Evolutionary conservation across 2,329 filamentous ascomycete genomes (phyloP).

Genomic region (Sclerotinia borealis): DNA sequence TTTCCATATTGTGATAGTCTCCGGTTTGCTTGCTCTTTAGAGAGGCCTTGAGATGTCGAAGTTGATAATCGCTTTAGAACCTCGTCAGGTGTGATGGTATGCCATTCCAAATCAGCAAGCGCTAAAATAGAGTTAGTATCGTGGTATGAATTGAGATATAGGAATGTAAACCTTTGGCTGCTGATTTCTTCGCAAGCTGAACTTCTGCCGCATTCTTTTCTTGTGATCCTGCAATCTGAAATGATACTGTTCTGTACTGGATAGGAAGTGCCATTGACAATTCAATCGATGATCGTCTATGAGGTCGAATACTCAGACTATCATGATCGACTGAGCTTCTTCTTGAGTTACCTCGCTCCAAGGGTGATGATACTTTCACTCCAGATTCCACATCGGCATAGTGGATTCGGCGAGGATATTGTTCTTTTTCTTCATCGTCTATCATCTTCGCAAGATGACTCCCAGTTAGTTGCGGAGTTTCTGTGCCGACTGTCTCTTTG

Average conservation of each 20-base stretch:
- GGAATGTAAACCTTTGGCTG: slow-evolving; percentile 38
- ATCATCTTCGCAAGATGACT: not conserved
- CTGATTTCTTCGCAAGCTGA: slow-evolving; percentile 36
- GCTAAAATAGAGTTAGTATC: not conserved
- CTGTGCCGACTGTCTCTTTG: not conserved
- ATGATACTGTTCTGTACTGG: slow-evolving; percentile 48
- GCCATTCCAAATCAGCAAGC: slow-evolving; percentile 60
- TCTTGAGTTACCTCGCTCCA: not conserved
- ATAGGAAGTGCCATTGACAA: slow-evolving; percentile 40
- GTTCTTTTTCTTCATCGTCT: not conserved
- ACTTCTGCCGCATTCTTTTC: slow-evolving; percentile 38
- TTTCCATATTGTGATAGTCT: slow-evolving; percentile 54
- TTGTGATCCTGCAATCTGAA: slow-evolving; percentile 49
- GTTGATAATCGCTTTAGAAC: slow-evolving; percentile 51
- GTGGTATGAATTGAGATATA: not conserved
- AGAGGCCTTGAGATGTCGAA: slow-evolving; percentile 51
- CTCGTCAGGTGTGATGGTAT: slow-evolving; percentile 51
- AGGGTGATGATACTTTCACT: not conserved
- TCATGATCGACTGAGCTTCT: not conserved
- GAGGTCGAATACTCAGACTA: not conserved
- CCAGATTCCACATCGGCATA: not conserved
- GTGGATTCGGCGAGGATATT: not conserved
- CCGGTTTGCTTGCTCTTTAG: slow-evolving; percentile 47
- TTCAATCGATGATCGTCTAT: slow-evolving; percentile 29
- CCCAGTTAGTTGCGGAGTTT: not conserved